These are phyloP conservation scores for Puccinia novopanici DNA, from an alignment of 1,284 basidiomycete species.

Conservation along the genomic window DNA sequence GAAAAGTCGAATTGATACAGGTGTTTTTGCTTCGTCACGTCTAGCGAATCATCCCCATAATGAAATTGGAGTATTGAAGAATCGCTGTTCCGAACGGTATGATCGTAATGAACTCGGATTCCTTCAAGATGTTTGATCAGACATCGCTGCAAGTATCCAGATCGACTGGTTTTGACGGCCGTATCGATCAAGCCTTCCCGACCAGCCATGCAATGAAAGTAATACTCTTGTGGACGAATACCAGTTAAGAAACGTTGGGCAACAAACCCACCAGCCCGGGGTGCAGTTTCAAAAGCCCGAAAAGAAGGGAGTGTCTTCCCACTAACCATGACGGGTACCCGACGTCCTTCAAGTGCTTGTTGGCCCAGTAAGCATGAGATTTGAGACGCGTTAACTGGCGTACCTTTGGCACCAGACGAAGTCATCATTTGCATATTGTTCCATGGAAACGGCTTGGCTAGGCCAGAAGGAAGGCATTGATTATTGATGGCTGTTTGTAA, in stretches of 20 bases:
- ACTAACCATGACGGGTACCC: conserved; percentile 98
- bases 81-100: conserved; percentile 95
- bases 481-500: conserved; percentile 74
- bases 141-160: conserved; percentile 96
- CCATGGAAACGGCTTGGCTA: conserved; percentile 89
- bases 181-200: conserved; percentile 99
- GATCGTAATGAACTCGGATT: conserved; percentile 92
- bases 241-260: conserved; percentile 99
- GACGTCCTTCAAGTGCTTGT: conserved; percentile 95
- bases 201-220: conserved; percentile 99
- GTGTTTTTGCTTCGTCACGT: conserved; percentile 77
- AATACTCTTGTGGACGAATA: conserved; percentile 97
- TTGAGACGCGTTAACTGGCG: conserved; percentile 93
- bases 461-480: conserved; percentile 81
- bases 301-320: conserved; percentile 98
- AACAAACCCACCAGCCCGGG: conserved; percentile 97
- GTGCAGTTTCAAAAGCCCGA: conserved; percentile 93
- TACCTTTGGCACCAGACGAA: conserved; percentile 95
- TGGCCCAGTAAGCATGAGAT: conserved; percentile 96
- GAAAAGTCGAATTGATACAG: conserved; percentile 87
- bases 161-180: conserved; percentile 97
- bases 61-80: conserved; percentile 91
- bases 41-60: conserved; percentile 94
- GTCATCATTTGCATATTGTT: conserved; percentile 99
- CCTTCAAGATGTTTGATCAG: conserved; percentile 98